A percentile compares a stretch with the other conserved stretches of the same genome.
Evolutionary conservation across 1,139 yeast genomes (phyloP).

Genomic region (Hansenula lynferdii): DNA sequence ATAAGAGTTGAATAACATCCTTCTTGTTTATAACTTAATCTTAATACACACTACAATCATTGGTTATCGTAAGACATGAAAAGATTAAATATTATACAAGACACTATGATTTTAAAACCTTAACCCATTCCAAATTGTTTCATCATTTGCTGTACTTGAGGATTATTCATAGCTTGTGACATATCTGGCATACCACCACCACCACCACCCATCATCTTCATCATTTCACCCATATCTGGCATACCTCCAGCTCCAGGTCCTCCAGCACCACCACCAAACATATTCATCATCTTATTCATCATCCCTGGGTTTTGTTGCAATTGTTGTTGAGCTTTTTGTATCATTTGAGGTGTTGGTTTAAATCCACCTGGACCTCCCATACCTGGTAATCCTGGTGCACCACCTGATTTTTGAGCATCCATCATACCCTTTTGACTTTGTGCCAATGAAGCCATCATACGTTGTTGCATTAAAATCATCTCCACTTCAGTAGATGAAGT

Average conservation of each 20-base stretch:
- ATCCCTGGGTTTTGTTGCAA: conserved; percentile 60
- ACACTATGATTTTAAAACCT: not conserved
- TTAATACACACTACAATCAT: not conserved
- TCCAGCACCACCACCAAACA: conserved; percentile 46
- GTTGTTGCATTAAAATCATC: conserved; percentile 86
- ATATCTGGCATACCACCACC: conserved; percentile 40
- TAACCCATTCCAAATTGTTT: conserved; percentile 52
- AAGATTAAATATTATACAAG: not conserved
- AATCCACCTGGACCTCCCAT: conserved; percentile 35
- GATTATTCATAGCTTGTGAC: conserved; percentile 59
- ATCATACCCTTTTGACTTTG: conserved; percentile 55
- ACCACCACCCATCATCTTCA: conserved; percentile 29
- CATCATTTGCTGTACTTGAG: conserved; percentile 77
- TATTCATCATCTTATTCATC: conserved; percentile 52
- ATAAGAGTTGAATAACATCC: no score
- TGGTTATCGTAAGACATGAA: not conserved
- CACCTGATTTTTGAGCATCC: conserved; percentile 41
- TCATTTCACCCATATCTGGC: conserved; percentile 47
- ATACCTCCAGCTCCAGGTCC: conserved; percentile 37
- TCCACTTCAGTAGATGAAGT: conserved; percentile 92
- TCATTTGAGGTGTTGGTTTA: conserved; percentile 25
- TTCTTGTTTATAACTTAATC: no score
- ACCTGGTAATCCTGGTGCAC: conserved; percentile 40
- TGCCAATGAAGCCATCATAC: conserved; percentile 95
- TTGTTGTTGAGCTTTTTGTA: conserved; percentile 46